Base-by-base conservation (phyloP, 1,284 basidiomycete genomes). In the Pisolithus thermaeus region DNA sequence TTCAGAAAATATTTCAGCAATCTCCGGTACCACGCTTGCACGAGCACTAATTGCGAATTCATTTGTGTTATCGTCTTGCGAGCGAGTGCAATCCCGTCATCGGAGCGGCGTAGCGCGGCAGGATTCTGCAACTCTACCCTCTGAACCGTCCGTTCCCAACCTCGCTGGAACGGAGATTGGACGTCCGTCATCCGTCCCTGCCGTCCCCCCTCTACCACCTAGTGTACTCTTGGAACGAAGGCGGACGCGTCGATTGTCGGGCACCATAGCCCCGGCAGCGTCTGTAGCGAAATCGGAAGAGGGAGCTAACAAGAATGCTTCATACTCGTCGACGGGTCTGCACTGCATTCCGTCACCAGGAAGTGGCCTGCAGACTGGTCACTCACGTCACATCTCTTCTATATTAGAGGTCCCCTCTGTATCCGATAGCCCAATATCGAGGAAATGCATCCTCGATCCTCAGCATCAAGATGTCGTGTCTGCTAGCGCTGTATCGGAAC, bases 111-210 rank as follows among this genome's bases (percentile, higher is more conserved):
- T 79, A 40, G 75, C 74, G 8, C 81, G 86, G 4, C 75, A 79
- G 40, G 86, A 89, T 63, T 88, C 85, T 0, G 83, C 84, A 1
- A 87, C 84, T 0, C 72, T 89, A 8, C 84, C 86, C 4, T 65
- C 74, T 14, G 80, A 82, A 36, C 61, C 70, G 52, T 65, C 70
- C 9, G 64, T 70, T 39, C 46, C 66, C 16, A 59, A 63, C 37
- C 70, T 67, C 5, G 67, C 14, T 43, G 59, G 65, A 60, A 61
- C 23, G 66, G 58, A 59, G 4, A 49, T 50, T 22, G 28, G 32
- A 16, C 41, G 52, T 16, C 38, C 46, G 52, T 46, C 61, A 49
- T 32, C 40, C 35, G 48, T 68, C 18, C 67, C 70, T 42, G 65
- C 66, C 52, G 66, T 75, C 8, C 75, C 73, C 16, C 71, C 76